Evolutionary conservation across 2,329 filamentous ascomycete genomes (phyloP).

Genomic region (Seiridium unicorne): DNA sequence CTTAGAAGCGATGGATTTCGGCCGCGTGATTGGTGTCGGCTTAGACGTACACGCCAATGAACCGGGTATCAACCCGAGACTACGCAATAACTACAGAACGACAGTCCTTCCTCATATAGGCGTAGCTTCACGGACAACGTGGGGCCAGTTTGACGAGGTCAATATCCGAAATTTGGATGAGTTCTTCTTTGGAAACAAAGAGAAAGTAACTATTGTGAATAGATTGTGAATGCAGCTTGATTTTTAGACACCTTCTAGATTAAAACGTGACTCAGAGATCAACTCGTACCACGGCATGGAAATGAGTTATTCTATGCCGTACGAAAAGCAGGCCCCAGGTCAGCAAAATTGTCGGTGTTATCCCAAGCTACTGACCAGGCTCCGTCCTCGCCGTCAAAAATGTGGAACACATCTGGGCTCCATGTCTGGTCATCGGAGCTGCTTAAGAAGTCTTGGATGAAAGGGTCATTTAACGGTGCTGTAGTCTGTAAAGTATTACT

Average conservation of each 20-base stretch:
- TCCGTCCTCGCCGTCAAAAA: conserved; percentile 8
- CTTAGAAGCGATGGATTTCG: background rate
- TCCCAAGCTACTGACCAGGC: conserved; percentile 11
- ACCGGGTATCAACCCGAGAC: background rate
- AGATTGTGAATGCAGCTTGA: background rate
- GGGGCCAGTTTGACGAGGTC: conserved; percentile 23
- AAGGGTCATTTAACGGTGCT: conserved; percentile 12
- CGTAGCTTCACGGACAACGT: conserved; percentile 24
- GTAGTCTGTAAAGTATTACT: background rate
- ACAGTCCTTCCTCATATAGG: conserved; percentile 29
- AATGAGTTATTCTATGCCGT: no score
- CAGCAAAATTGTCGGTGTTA: conserved; percentile 4
- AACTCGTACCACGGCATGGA: no score
- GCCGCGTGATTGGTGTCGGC: background rate
- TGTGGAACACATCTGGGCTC: conserved; percentile 7
- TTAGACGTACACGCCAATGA: background rate
- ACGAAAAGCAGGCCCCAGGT: no score
- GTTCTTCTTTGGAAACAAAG: conserved; percentile 18
- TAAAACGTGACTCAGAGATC: no score
- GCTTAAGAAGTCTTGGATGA: conserved; percentile 12
- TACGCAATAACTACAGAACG: conserved; percentile 24
- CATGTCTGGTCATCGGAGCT: conserved; percentile 7
- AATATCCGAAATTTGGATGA: conserved; percentile 21
- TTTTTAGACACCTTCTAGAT: no score
- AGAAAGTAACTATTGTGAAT: conserved; percentile 11